A percentile compares a stretch with the other conserved stretches of the same genome.
phyloP scores from a whole-genome alignment of 2,329 filamentous ascomycete genomes.

The Aspergillus sp. region DNA sequence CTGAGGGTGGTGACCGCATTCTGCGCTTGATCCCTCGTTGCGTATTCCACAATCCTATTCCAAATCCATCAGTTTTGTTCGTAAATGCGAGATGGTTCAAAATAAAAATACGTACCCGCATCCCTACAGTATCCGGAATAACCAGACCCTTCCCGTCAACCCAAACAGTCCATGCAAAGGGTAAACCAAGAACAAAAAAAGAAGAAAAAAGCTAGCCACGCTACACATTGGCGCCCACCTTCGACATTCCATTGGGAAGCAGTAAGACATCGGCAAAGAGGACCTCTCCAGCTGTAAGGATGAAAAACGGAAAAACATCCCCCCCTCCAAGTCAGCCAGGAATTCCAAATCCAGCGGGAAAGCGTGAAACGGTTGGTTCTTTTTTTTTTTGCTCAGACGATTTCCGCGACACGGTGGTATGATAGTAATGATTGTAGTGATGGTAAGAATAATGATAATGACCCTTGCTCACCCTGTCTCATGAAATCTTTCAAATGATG shows the following conservation, averaged over 20 bases:
- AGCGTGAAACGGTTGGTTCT: not conserved
- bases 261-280: constrained; percentile 98
- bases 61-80: constrained; percentile 3
- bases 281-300: constrained; percentile 80
- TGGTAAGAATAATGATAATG: constrained; percentile 4
- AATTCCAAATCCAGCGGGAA: constrained; percentile 5
- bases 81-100: not conserved
- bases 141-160: constrained; percentile 97
- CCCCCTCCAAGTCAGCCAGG: constrained; percentile 23
- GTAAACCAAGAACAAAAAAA: constrained; percentile 50
- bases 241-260: constrained; percentile 99
- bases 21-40: constrained; percentile 97
- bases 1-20: constrained; percentile 94
- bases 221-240: constrained; percentile 95
- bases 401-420: constrained; percentile 7
- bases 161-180: constrained; percentile 78
- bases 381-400: not conserved
- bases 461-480: constrained; percentile 75
- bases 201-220: constrained; percentile 67
- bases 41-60: constrained; percentile 98
- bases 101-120: constrained; percentile 71
- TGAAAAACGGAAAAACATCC: constrained; percentile 11
- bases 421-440: constrained; percentile 2
- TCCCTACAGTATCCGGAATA: constrained; percentile 87
- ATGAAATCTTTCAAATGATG: constrained; percentile 99